A percentile compares a stretch with the other conserved stretches of the same genome.
These are phyloP conservation scores for Phaseolus coccineus DNA, from an alignment of 331 rosid species.

Conservation along the genomic window DNA sequence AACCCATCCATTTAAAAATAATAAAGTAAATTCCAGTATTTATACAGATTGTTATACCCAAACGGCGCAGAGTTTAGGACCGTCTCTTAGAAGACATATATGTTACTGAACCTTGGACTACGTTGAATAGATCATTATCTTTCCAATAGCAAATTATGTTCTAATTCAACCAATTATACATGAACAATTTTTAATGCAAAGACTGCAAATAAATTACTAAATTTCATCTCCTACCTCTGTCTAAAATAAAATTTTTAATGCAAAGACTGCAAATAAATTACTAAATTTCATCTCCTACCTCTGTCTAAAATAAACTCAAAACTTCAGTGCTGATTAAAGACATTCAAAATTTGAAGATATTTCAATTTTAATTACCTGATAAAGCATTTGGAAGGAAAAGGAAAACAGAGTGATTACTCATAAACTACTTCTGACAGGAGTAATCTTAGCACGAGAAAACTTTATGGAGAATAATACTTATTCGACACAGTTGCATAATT, in stretches of 20 bases:
- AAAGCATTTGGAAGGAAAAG: conserved; percentile 1
- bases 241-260: background rate
- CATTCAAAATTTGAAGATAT: conserved; percentile 1
- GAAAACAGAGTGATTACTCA: background rate
- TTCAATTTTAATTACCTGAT: conserved; percentile 14
- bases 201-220: background rate
- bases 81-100: background rate
- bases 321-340: conserved; percentile 11
- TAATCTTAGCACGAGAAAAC: background rate
- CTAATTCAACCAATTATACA: background rate
- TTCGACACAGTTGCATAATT: conserved; percentile 21
- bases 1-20: background rate
- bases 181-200: background rate
- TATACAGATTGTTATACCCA: background rate
- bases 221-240: background rate
- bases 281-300: background rate
- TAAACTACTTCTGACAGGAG: conserved; percentile 3
- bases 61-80: background rate
- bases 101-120: background rate
- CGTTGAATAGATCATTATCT: background rate
- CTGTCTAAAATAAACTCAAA: background rate
- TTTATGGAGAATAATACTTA: conserved; percentile 39
- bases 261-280: background rate
- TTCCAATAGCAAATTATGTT: background rate
- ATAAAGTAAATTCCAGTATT: background rate